phyloP scores from a whole-genome alignment of 306 rosid genomes.

The Sesbania bispinosa region DNA sequence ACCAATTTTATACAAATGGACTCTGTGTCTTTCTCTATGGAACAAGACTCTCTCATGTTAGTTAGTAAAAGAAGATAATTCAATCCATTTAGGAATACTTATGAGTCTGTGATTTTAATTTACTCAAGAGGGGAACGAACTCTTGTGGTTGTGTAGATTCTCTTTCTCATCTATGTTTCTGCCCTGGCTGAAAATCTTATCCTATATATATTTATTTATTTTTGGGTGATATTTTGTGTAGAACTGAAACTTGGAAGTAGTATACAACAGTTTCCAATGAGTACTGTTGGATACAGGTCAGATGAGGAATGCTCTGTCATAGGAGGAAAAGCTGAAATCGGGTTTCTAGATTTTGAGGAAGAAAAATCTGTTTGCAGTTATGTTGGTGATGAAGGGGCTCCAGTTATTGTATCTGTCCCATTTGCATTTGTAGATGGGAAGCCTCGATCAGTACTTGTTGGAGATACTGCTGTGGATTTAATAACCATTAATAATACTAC shows the following conservation, averaged over 20 bases:
- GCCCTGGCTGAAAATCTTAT: neutral
- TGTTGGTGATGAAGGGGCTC: conserved; percentile 43
- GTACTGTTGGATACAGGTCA: conserved; percentile 42
- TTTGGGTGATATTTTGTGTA: conserved; percentile 25
- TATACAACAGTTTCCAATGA: conserved; percentile 46
- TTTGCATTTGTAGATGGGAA: conserved; percentile 61
- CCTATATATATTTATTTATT: neutral
- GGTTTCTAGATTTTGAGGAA: conserved; percentile 74
- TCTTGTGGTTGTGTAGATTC: neutral
- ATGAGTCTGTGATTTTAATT: neutral
- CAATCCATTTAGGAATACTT: neutral
- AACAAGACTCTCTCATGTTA: neutral
- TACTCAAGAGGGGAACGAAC: neutral
- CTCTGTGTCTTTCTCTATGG: neutral
- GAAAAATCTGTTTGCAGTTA: conserved; percentile 74
- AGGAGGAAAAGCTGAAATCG: conserved; percentile 72
- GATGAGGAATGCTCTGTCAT: conserved; percentile 75
- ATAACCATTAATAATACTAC: conserved; percentile 73
- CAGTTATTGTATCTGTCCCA: conserved; percentile 61
- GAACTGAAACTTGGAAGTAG: conserved; percentile 28
- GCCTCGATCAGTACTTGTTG: conserved; percentile 60
- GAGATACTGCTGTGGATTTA: conserved; percentile 48
- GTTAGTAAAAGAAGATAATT: neutral
- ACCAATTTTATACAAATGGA: neutral
- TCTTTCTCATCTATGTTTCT: neutral